These are phyloP conservation scores for Globisporangium spinosum DNA, from an alignment of 352 stramenopile genomes.

Conservation along the genomic window DNA sequence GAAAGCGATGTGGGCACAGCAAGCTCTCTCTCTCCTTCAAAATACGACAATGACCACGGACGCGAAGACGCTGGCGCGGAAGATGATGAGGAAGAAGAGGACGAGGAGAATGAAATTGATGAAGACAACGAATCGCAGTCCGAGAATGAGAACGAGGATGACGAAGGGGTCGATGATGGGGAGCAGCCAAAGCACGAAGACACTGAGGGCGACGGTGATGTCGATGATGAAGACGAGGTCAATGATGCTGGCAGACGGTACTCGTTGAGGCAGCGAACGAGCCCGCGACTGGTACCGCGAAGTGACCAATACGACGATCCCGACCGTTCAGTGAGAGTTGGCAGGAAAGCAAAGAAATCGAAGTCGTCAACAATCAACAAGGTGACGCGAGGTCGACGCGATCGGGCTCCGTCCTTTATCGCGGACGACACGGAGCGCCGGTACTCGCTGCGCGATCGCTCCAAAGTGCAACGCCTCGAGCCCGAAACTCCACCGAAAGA, in stretches of 20 bases:
- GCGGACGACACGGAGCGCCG: slow-evolving; percentile 32
- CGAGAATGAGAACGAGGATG: slow-evolving; percentile 13
- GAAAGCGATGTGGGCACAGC: slow-evolving; percentile 30
- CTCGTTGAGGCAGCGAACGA: slow-evolving; percentile 14
- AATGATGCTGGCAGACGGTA: slow-evolving; percentile 16
- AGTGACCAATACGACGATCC: slow-evolving; percentile 24
- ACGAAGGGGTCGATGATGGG: slow-evolving; percentile 28
- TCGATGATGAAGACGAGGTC: slow-evolving; percentile 20
- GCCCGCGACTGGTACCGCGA: slow-evolving; percentile 7
- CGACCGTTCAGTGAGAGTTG: slow-evolving; percentile 17
- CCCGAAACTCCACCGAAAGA: slow-evolving; percentile 28
- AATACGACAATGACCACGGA: slow-evolving; percentile 16
- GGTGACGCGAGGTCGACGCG: slow-evolving; percentile 9
- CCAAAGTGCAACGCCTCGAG: slow-evolving; percentile 49
- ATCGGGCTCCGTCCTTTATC: slow-evolving; percentile 18
- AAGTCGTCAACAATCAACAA: not conserved
- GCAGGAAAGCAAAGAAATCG: slow-evolving; percentile 2
- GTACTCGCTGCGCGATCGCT: slow-evolving; percentile 71
- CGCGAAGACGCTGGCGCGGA: slow-evolving; percentile 16
- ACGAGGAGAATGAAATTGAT: slow-evolving; percentile 18
- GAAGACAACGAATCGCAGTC: slow-evolving; percentile 19
- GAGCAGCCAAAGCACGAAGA: slow-evolving; percentile 22
- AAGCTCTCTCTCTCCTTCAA: slow-evolving; percentile 28
- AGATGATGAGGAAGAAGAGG: slow-evolving; percentile 20
- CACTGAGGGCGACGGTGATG: slow-evolving; percentile 22